These are phyloP conservation scores for Rhododendron williamsianum DNA, from an alignment of 148 eudicot species.

Conservation along the genomic window DNA sequence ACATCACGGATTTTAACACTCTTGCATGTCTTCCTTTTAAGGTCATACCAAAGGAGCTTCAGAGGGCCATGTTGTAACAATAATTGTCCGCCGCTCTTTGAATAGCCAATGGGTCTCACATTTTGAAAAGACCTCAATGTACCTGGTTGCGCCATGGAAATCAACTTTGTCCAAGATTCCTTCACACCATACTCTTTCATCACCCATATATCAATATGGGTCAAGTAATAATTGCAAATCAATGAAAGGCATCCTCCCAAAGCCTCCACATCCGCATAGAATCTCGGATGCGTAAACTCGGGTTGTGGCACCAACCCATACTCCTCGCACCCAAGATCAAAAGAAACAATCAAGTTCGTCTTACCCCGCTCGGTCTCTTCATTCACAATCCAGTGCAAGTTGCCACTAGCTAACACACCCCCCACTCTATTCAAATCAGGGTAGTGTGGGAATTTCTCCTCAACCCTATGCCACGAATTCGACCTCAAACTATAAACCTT, in stretches of 20 bases:
- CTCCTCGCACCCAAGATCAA: slow-evolving; percentile 30
- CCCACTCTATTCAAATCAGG: slow-evolving; percentile 7
- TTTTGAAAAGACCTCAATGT: not conserved
- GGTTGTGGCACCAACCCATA: slow-evolving; percentile 24
- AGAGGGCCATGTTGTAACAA: slow-evolving; percentile 23
- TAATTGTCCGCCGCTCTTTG: slow-evolving; percentile 27
- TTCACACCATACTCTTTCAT: slow-evolving; percentile 37
- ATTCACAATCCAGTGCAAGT: slow-evolving; percentile 39
- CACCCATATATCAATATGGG: slow-evolving; percentile 33
- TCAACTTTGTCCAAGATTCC: slow-evolving; percentile 36
- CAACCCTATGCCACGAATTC: slow-evolving; percentile 30
- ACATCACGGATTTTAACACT: slow-evolving; percentile 9
- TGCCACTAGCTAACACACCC: slow-evolving; percentile 24
- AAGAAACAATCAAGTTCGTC: slow-evolving; percentile 19
- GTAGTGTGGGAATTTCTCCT: slow-evolving; percentile 21
- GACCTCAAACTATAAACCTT: slow-evolving; percentile 38
- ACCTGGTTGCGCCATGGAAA: slow-evolving; percentile 16
- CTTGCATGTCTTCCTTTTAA: slow-evolving; percentile 9
- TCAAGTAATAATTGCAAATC: slow-evolving; percentile 3
- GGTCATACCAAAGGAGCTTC: slow-evolving; percentile 29
- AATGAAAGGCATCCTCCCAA: slow-evolving; percentile 24
- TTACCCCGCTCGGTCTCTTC: not conserved
- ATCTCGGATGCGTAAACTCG: not conserved
- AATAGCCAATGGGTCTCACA: slow-evolving; percentile 27
- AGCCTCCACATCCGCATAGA: slow-evolving; percentile 14